A percentile compares a stretch with the other conserved stretches of the same genome.
These are phyloP conservation scores for Biancaea sappan DNA, from an alignment of 306 rosid genomes.

Conservation along the genomic window DNA sequence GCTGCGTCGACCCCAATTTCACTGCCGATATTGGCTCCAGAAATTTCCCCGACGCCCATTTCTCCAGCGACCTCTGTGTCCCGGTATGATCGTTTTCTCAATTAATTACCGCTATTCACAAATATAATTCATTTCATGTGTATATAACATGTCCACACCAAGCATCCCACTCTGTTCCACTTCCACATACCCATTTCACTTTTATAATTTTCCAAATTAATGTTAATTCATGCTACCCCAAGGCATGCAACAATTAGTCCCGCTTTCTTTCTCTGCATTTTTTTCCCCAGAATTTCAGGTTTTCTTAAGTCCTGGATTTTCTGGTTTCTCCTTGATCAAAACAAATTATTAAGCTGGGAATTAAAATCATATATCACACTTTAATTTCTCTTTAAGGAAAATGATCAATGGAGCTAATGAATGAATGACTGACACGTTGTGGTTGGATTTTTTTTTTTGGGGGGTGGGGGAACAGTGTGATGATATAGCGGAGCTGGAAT, in stretches of 20 bases:
- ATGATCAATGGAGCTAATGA: not conserved
- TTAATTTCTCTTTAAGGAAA: too few relatives aligned
- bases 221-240: constrained; percentile 27
- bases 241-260: constrained; percentile 2
- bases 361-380: too few relatives aligned
- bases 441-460: constrained; percentile 2
- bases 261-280: constrained; percentile 9
- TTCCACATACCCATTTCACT: not conserved
- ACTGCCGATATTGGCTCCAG: constrained; percentile 21
- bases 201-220: not conserved
- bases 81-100: constrained; percentile 57
- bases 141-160: not conserved
- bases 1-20: constrained; percentile 45
- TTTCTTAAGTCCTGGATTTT: not conserved
- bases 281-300: not conserved
- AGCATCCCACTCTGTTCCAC: not conserved
- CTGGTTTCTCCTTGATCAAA: too few relatives aligned
- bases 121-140: too few relatives aligned
- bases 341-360: too few relatives aligned
- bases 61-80: constrained; percentile 72
- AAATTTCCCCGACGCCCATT: constrained; percentile 42
- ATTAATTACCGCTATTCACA: too few relatives aligned
- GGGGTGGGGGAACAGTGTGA: constrained; percentile 66
- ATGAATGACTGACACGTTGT: not conserved
- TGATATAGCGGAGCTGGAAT: constrained; percentile 87